Evolutionary conservation across 1,284 basidiomycete genomes (phyloP).

Genomic region (Trichosporon ovoides): DNA sequence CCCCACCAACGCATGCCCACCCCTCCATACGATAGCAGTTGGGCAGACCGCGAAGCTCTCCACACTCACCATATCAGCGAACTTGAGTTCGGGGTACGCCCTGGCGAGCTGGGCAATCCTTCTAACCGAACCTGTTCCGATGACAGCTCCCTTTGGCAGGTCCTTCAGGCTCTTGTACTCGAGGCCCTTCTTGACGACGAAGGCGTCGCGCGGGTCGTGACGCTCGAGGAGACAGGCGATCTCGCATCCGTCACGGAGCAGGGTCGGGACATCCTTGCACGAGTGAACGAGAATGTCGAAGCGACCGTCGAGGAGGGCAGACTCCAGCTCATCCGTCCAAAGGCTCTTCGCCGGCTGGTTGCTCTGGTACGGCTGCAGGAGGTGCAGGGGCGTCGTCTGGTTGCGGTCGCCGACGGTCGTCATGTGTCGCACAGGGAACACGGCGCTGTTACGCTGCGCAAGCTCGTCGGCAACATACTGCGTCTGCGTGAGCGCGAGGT

Average conservation of each 20-base stretch:
- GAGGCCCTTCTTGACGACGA: constrained; percentile 78
- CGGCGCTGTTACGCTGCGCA: constrained; percentile 51
- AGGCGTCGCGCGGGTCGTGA: constrained; percentile 82
- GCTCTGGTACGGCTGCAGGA: constrained; percentile 42
- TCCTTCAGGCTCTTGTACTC: constrained; percentile 73
- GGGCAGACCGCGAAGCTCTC: not conserved
- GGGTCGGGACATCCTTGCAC: constrained; percentile 90
- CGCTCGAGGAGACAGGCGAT: constrained; percentile 80
- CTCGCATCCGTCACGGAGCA: constrained; percentile 74
- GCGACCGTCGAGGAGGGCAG: constrained; percentile 63
- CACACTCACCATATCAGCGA: constrained; percentile 77
- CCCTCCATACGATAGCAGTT: too few species aligned
- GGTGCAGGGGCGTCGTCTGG: constrained; percentile 59
- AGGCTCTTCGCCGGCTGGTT: constrained; percentile 64
- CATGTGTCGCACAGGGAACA: constrained; percentile 75
- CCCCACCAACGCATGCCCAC: too few species aligned
- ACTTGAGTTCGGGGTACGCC: constrained; percentile 70
- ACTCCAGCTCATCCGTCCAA: constrained; percentile 95
- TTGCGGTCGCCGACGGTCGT: constrained; percentile 88
- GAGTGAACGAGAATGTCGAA: constrained; percentile 94
- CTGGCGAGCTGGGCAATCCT: constrained; percentile 85
- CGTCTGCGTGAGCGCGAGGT: constrained; percentile 82
- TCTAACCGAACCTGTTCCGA: constrained; percentile 91
- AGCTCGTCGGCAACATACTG: constrained; percentile 64
- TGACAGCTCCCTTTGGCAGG: constrained; percentile 77